Evolutionary conservation across 2,329 filamentous ascomycete species (phyloP).

Genomic region (Arthrobotrys conoides): DNA sequence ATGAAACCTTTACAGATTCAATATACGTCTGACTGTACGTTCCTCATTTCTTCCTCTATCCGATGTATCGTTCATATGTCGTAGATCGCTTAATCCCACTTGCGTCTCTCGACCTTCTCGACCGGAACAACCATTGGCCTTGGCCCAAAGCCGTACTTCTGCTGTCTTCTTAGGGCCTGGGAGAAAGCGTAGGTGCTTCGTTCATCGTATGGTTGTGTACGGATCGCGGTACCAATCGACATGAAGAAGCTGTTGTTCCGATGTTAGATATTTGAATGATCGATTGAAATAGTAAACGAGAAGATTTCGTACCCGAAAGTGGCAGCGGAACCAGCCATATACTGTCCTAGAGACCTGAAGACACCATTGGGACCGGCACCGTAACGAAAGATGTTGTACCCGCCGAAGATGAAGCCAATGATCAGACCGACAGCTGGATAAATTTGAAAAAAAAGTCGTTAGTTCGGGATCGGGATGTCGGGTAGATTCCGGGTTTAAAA

Average conservation of each 20-base stretch:
- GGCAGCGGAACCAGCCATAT: conserved; percentile 93
- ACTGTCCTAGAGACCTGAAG: conserved; percentile 93
- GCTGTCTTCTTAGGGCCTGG: conserved; percentile 44
- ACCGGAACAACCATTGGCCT: conserved; percentile 41
- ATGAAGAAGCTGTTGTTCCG: conserved; percentile 83
- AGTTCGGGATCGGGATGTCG: background rate
- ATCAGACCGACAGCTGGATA: conserved; percentile 87
- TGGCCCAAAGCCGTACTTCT: conserved; percentile 44
- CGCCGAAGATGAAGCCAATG: conserved; percentile 97
- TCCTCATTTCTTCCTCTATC: background rate
- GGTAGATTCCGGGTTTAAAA: conserved; percentile 27
- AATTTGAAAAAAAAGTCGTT: conserved; percentile 23
- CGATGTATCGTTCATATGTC: background rate
- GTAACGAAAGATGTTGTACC: conserved; percentile 94
- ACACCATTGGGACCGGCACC: conserved; percentile 94
- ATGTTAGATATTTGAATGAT: conserved; percentile 17
- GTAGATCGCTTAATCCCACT: conserved; percentile 31
- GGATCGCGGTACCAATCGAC: conserved; percentile 97
- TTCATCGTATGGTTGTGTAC: conserved; percentile 83
- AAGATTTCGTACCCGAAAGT: conserved; percentile 87
- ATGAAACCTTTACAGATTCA: background rate
- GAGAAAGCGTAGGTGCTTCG: conserved; percentile 43
- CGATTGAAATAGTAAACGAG: background rate
- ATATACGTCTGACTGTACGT: background rate
- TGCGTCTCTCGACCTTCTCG: conserved; percentile 32